Evolutionary conservation across 129 eudicot species (phyloP).

Genomic region (Flaveria robusta): DNA sequence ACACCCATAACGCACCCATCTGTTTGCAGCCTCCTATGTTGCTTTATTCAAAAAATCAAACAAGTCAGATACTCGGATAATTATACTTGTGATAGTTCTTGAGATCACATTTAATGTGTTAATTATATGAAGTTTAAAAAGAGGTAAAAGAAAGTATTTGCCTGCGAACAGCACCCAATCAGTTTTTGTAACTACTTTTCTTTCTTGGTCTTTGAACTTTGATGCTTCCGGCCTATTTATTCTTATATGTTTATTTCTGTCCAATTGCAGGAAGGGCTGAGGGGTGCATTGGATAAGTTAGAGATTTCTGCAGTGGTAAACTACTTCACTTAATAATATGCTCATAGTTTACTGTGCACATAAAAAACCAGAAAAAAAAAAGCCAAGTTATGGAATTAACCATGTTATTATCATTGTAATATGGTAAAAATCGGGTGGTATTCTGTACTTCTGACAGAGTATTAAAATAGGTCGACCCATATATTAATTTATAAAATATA

Average conservation of each 20-base stretch:
- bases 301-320: conserved; percentile 74
- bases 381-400: neutral
- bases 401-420: neutral
- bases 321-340: neutral
- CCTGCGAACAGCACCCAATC: neutral
- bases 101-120: neutral
- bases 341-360: neutral
- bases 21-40: neutral
- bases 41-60: neutral
- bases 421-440: neutral
- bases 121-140: neutral
- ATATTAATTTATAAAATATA: neutral
- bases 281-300: conserved; percentile 51
- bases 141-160: neutral
- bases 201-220: neutral
- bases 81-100: conserved; percentile 1
- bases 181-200: neutral
- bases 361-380: neutral
- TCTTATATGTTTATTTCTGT: conserved; percentile 19
- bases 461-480: neutral
- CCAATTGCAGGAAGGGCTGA: conserved; percentile 58
- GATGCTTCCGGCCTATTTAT: neutral
- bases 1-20: neutral
- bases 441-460: neutral
- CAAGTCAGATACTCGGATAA: neutral